Evolutionary conservation across 331 rosid genomes (phyloP), one percentile per base, ranked within the genome.

Genomic region (Cucumis variabilis): DNA sequence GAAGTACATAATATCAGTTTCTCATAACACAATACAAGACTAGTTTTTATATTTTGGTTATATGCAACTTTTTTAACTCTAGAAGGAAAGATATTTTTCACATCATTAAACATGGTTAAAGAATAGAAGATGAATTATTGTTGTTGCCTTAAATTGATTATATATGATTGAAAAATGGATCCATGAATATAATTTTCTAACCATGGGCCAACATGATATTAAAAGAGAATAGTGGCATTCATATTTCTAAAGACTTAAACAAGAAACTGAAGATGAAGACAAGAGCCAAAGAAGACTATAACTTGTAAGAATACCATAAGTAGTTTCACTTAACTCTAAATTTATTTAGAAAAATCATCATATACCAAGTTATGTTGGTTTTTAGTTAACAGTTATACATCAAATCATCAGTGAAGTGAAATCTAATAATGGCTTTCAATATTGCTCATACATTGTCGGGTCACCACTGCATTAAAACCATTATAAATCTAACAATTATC

Each of bases 71-170:
- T 82, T 82, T 82, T 33, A 82, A 37, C 86, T 62, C 13, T 58
- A 62, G 13, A 82, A 82, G 66, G 58, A 65, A 82, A 62, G 30
- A 63, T 82, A 62, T 82, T 82, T 33, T 37, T 82, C 85, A 82
- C 85, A 82, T 82, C 85, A 82, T 82, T 62, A 82, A 58, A 82
- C 85, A 82, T 82, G n/a, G 85, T 82, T 55, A 62, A 2, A 62
- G 86, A 82, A 62, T 37, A 82, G 86, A 82, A 82, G 20, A 82
- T 62, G 71, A 82, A 63, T 82, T 37, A 82, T 82, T 62, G 73
- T 73, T 62, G 30, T 73, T 62, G 58, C 72, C 73, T 82, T 23
- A 37, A 62, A 82, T 33, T 37, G 72, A 62, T 82, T n/a, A n/a
- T n/a, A n/a, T 62, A 82, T 62, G 51, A 33, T 82, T 82, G 72